These are phyloP conservation scores for Juglanconis sp. DNA, from an alignment of 2,329 filamentous ascomycete species.

Conservation along the genomic window DNA sequence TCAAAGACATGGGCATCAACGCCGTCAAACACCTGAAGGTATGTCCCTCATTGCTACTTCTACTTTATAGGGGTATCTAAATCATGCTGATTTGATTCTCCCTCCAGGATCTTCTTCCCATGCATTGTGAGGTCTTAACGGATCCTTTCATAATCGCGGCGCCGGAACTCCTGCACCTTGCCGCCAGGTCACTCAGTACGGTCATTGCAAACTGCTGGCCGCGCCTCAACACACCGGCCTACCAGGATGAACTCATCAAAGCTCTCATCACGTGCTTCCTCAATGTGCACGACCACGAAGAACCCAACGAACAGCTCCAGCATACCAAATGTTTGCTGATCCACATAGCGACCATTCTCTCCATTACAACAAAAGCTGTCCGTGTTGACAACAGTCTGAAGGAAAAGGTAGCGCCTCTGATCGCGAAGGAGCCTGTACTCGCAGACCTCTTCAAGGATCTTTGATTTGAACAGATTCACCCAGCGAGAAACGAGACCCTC, in stretches of 20 bases:
- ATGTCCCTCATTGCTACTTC: conserved; percentile 24
- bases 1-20: conserved; percentile 58
- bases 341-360: conserved; percentile 32
- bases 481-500: not conserved
- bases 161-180: conserved; percentile 50
- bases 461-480: not conserved
- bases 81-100: conserved; percentile 9
- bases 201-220: conserved; percentile 68
- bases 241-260: conserved; percentile 62
- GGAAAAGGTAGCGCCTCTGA: conserved; percentile 30
- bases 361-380: conserved; percentile 30
- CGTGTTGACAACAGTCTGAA: conserved; percentile 20
- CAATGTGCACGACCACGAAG: conserved; percentile 41
- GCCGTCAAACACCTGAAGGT: conserved; percentile 67
- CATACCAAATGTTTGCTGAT: conserved; percentile 33
- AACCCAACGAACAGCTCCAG: conserved; percentile 14
- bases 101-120: conserved; percentile 61
- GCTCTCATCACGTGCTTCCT: conserved; percentile 63
- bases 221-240: conserved; percentile 50
- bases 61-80: not conserved
- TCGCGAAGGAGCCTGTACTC: conserved; percentile 35
- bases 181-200: conserved; percentile 51
- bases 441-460: conserved; percentile 27
- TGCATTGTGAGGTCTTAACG: conserved; percentile 62
- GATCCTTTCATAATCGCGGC: conserved; percentile 64